A percentile compares a stretch with the other conserved stretches of the same genome.
Evolutionary conservation across 2,329 filamentous ascomycete genomes (phyloP).

Genomic region (Tolypocladium pustulatum): DNA sequence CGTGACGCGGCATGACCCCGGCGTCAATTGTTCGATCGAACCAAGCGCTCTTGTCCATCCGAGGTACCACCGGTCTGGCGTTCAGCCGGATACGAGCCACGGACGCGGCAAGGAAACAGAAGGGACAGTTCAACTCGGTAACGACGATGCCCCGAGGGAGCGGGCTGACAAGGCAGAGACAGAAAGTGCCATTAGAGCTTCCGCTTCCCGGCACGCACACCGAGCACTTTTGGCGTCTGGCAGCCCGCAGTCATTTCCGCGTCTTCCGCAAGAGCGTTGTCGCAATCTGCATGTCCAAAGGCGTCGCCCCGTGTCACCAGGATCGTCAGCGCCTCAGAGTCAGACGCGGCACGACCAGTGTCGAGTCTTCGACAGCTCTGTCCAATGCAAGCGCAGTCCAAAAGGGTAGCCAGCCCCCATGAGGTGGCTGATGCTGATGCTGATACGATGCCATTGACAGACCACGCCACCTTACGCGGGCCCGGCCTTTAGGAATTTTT

Average conservation of each 20-base stretch:
- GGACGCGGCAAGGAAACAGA: neutral
- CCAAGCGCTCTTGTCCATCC: neutral
- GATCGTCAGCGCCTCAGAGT: neutral
- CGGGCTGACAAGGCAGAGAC: neutral
- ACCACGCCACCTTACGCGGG: neutral
- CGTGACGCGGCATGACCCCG: neutral
- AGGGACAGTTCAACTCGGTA: neutral
- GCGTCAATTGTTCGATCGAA: neutral
- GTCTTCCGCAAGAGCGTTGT: neutral
- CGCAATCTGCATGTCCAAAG: neutral
- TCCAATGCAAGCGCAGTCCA: neutral
- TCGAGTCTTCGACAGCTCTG: too few relatives aligned
- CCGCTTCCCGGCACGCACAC: neutral
- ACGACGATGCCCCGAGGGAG: neutral
- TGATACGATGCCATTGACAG: neutral
- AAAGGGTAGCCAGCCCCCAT: neutral
- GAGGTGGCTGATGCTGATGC: neutral
- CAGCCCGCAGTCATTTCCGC: neutral
- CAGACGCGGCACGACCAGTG: neutral
- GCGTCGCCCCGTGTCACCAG: neutral
- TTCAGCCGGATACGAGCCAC: neutral
- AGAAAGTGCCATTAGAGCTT: neutral
- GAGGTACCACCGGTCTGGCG: neutral
- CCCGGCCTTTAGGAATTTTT: neutral
- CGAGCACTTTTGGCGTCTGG: neutral